Evolutionary conservation across 2,329 filamentous ascomycete species (phyloP).

Genomic region (Sporothrix dimorphospora): DNA sequence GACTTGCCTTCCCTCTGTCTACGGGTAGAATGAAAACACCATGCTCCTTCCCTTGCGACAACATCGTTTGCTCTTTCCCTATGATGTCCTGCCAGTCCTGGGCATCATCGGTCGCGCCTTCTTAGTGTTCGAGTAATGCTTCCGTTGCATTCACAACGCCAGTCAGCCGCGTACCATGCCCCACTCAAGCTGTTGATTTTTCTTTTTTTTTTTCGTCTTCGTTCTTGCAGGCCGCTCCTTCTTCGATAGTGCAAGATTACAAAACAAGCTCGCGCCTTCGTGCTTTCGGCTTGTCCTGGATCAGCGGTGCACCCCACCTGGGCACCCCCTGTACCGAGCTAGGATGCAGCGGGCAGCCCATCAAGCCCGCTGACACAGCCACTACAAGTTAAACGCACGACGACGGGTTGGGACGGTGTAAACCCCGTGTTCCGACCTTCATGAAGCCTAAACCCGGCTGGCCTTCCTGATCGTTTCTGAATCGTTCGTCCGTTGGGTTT

Average conservation of each 20-base stretch:
- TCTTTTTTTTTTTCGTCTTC: not conserved
- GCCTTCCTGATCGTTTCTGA: not conserved
- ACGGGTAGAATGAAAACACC: too few relatives aligned
- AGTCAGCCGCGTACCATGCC: not conserved
- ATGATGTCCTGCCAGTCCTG: not conserved
- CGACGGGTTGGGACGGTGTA: too few relatives aligned
- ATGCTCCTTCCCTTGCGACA: not conserved
- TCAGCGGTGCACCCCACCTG: not conserved
- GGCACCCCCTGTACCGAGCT: not conserved
- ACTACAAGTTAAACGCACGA: too few relatives aligned
- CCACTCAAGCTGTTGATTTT: constrained; percentile 17
- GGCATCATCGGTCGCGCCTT: constrained; percentile 4
- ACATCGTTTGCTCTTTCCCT: constrained; percentile 21
- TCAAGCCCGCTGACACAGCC: not conserved
- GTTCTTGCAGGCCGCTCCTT: not conserved
- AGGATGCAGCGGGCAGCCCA: not conserved
- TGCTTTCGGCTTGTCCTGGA: constrained; percentile 22
- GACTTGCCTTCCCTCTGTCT: not conserved
- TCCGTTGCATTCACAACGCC: not conserved
- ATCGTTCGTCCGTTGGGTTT: not conserved
- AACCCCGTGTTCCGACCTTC: constrained; percentile 2
- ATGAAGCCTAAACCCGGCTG: not conserved
- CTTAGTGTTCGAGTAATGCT: constrained; percentile 8
- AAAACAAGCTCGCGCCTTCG: constrained; percentile 24
- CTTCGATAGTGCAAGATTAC: not conserved